phyloP scores from a whole-genome alignment of 345 rosid species.

The Brassica cretica region DNA sequence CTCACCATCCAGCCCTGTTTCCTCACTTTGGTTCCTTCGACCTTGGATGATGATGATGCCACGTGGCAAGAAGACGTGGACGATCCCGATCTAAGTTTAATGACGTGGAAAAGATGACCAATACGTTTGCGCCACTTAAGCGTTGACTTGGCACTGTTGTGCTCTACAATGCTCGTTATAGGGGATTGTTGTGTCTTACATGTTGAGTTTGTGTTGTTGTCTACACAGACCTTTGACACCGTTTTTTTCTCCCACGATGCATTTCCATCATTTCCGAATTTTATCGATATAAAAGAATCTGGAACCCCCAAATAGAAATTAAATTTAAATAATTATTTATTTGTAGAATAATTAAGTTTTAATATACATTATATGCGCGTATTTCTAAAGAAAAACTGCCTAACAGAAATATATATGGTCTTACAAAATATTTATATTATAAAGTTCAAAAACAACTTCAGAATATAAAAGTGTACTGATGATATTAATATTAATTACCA shows the following conservation, averaged over 20 bases:
- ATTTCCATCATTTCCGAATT: conserved; percentile 79
- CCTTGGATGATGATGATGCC: conserved; percentile 52
- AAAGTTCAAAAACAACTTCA: neutral
- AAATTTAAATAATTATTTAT: neutral
- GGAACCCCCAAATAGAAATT: conserved; percentile 25
- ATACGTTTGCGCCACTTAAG: conserved; percentile 91
- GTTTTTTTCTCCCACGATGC: conserved; percentile 86
- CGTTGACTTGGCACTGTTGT: conserved; percentile 52
- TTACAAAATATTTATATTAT: neutral
- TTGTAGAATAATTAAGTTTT: neutral
- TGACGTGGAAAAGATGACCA: conserved; percentile 77
- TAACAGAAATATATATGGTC: neutral
- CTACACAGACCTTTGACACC: conserved; percentile 55
- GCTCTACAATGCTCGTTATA: conserved; percentile 55
- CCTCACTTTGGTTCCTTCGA: conserved; percentile 73
- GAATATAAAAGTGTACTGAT: neutral
- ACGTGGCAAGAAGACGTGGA: conserved; percentile 67
- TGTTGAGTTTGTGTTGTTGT: conserved; percentile 40
- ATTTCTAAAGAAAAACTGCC: neutral
- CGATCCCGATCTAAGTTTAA: conserved; percentile 61
- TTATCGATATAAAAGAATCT: conserved; percentile 93
- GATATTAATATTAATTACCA: neutral
- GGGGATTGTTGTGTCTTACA: conserved; percentile 41
- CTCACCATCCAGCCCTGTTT: conserved; percentile 76
- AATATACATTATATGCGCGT: neutral